These are phyloP conservation scores for Ophiostoma perfectum DNA, from an alignment of 2,329 filamentous ascomycete species.

Conservation along the genomic window DNA sequence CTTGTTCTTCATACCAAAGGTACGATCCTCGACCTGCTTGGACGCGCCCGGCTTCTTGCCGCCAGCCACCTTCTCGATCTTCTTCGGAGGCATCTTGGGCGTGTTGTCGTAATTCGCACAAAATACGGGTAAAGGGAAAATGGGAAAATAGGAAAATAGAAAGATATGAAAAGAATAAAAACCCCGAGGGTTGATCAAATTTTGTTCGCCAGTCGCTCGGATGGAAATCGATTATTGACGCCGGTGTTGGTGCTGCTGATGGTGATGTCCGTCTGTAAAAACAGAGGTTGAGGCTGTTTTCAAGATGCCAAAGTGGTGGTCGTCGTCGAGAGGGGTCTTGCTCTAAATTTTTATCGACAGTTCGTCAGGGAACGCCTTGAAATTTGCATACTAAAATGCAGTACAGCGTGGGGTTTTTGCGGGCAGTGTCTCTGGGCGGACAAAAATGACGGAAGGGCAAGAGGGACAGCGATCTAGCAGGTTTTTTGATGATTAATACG, in stretches of 20 bases:
- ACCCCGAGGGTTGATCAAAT: not conserved
- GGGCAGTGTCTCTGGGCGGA: slow-evolving; percentile 13
- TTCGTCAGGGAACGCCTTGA: slow-evolving; percentile 8
- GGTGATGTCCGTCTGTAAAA: not conserved
- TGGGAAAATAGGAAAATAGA: not conserved
- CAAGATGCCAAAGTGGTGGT: not conserved
- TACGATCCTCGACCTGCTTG: slow-evolving; percentile 83
- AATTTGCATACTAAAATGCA: slow-evolving; percentile 14
- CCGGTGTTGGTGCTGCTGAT: not conserved
- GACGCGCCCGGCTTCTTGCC: slow-evolving; percentile 50
- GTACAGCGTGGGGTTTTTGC: slow-evolving; percentile 18
- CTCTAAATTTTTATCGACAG: slow-evolving; percentile 17
- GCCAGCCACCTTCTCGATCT: slow-evolving; percentile 45
- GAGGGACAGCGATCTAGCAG: not conserved
- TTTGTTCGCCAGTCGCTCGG: not conserved
- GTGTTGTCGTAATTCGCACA: slow-evolving; percentile 10
- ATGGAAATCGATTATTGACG: not conserved
- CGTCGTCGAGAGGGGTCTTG: slow-evolving; percentile 13
- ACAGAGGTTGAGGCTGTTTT: not conserved
- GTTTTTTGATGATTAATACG: slow-evolving; percentile 8
- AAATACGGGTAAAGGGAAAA: not conserved
- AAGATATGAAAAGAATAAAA: slow-evolving; percentile 4
- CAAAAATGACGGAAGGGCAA: slow-evolving; percentile 20
- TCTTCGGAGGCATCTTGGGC: slow-evolving; percentile 69
- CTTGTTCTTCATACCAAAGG: slow-evolving; percentile 99